Conservation (phyloP, 441 rosid species). For the Corymbia calophylla region DNA sequence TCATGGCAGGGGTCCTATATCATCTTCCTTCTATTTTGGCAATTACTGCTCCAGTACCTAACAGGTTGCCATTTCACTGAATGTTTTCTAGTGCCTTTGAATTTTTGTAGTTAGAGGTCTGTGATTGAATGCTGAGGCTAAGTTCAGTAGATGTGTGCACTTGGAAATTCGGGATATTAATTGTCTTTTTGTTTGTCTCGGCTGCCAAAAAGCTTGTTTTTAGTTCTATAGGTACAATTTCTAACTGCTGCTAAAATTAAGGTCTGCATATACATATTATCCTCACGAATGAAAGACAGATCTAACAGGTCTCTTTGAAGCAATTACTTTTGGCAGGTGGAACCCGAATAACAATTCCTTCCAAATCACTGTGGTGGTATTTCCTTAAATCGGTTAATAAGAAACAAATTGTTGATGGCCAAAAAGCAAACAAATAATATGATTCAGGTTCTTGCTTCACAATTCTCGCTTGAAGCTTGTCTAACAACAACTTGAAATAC, state of each 20-base stretch:
- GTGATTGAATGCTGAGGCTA: background rate
- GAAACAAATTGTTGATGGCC: background rate
- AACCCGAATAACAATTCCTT: background rate
- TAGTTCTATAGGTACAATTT: background rate
- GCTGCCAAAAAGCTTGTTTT: background rate
- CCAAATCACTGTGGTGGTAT: background rate
- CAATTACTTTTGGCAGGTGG: background rate
- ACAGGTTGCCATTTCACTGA: constrained; percentile 40
- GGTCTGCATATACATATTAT: background rate
- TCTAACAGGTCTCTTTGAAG: background rate
- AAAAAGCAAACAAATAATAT: background rate
- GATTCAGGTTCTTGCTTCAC: background rate
- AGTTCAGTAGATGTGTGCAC: background rate
- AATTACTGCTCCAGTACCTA: constrained; percentile 81
- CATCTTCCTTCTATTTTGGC: constrained; percentile 93
- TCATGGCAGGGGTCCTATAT: constrained; percentile 89
- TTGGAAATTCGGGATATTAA: background rate
- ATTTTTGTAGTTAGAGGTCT: background rate
- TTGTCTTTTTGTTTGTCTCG: background rate
- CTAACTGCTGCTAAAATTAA: background rate
- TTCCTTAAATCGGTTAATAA: background rate
- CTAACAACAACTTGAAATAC: background rate
- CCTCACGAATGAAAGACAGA: background rate
- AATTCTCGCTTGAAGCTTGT: background rate
- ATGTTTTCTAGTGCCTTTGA: background rate